Conservation (phyloP, 2,329 filamentous ascomycete species). For the Exophiala sp. region DNA sequence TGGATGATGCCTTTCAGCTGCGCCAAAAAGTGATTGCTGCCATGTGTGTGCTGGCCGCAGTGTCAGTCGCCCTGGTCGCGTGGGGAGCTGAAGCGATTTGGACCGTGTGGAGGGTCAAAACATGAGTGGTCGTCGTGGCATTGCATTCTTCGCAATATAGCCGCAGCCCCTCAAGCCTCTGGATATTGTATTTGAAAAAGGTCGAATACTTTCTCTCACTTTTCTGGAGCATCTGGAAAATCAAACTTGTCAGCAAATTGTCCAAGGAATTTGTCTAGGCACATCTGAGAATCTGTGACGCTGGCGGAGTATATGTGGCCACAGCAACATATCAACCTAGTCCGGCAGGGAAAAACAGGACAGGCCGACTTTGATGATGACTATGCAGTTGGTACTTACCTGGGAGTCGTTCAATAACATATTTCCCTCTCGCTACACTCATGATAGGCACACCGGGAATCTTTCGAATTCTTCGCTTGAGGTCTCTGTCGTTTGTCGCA, state of each 20-base stretch:
- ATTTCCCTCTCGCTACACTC: conserved; percentile 83
- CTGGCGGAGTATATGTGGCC: too few relatives aligned
- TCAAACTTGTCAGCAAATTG: conserved; percentile 7
- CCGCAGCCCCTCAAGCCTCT: neutral
- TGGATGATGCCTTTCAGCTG: conserved; percentile 62
- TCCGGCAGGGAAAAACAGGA: too few relatives aligned
- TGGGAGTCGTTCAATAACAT: conserved; percentile 87
- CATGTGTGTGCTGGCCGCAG: conserved; percentile 41
- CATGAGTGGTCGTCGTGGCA: neutral
- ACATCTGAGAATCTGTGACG: too few relatives aligned
- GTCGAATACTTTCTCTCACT: conserved; percentile 11
- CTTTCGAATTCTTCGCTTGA: conserved; percentile 81
- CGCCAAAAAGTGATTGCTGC: conserved; percentile 52
- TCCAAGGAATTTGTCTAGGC: neutral
- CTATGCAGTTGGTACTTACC: conserved; percentile 42
- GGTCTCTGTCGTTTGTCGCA: conserved; percentile 66
- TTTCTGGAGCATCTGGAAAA: conserved; percentile 23
- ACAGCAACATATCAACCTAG: too few relatives aligned
- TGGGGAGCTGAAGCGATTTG: conserved; percentile 24
- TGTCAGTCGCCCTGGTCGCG: conserved; percentile 30
- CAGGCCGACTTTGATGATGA: neutral
- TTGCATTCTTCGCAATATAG: neutral
- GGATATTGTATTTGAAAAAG: neutral
- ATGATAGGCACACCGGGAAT: conserved; percentile 67
- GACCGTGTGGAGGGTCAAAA: conserved; percentile 16